Conservation (phyloP, 2,329 filamentous ascomycete genomes). For the Dactylellina sp. region DNA sequence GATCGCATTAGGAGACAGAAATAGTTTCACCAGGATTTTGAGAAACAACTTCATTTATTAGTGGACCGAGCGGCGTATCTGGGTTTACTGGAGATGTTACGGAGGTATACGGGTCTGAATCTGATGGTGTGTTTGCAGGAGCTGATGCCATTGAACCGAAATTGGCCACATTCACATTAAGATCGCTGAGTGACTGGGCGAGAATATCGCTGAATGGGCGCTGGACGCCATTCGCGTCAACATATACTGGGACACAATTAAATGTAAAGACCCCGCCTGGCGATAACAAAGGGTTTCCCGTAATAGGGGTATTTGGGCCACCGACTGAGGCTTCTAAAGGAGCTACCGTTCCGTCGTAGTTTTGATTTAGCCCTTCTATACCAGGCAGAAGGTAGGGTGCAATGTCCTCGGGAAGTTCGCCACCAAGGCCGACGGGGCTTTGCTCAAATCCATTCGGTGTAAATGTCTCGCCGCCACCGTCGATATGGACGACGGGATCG, state of each 20-base stretch:
- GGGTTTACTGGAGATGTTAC: neutral
- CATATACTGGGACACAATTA: slow-evolving; percentile 49
- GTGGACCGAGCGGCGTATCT: slow-evolving; percentile 8
- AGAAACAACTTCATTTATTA: slow-evolving; percentile 33
- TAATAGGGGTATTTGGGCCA: neutral
- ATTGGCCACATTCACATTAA: slow-evolving; percentile 27
- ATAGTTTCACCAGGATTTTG: slow-evolving; percentile 15
- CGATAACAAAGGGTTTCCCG: slow-evolving; percentile 16
- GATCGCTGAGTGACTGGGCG: slow-evolving; percentile 12
- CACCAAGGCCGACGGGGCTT: slow-evolving; percentile 10
- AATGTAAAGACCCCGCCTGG: slow-evolving; percentile 35
- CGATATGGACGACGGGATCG: slow-evolving; percentile 7
- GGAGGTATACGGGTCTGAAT: neutral
- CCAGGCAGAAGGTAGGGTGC: slow-evolving; percentile 1
- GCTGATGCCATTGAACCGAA: slow-evolving; percentile 8
- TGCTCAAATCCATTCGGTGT: slow-evolving; percentile 34
- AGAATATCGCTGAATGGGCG: slow-evolving; percentile 18
- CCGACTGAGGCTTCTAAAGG: neutral
- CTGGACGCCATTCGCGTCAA: slow-evolving; percentile 32
- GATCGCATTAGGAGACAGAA: slow-evolving; percentile 21
- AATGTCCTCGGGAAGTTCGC: neutral
- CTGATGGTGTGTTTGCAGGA: neutral
- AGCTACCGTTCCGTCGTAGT: slow-evolving; percentile 3
- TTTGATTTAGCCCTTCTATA: slow-evolving; percentile 14
- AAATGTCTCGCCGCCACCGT: neutral